Evolutionary conservation across 495 filamentous ascomycete genomes (phyloP).

Genomic region (Penicillium steckii): DNA sequence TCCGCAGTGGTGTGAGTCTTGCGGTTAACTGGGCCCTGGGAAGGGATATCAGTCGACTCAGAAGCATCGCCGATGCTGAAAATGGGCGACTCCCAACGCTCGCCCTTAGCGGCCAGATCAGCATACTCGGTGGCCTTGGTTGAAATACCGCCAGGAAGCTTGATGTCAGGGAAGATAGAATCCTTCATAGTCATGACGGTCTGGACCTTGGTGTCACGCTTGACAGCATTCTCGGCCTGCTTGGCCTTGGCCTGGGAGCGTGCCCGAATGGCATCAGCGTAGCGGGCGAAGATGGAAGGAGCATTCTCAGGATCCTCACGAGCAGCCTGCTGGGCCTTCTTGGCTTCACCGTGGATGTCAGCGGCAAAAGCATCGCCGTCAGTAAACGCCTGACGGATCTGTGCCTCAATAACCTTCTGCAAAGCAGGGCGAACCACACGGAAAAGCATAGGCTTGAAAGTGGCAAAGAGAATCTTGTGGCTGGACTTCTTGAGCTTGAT

Average conservation of each 20-base stretch:
- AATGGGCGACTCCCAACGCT: constrained; percentile 92
- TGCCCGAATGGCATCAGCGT: constrained; percentile 72
- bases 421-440: constrained; percentile 79
- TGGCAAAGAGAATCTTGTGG: constrained; percentile 84
- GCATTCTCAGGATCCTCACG: constrained; percentile 71
- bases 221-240: constrained; percentile 57
- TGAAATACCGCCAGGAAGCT: constrained; percentile 86
- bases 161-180: constrained; percentile 84
- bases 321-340: constrained; percentile 65
- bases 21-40: constrained; percentile 59
- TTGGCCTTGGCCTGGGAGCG: constrained; percentile 70
- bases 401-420: constrained; percentile 83
- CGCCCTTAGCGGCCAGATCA: constrained; percentile 80
- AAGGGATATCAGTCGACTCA: constrained; percentile 68
- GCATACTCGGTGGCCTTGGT: constrained; percentile 95
- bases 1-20: constrained; percentile 55
- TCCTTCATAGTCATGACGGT: constrained; percentile 86
- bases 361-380: constrained; percentile 68
- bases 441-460: constrained; percentile 88
- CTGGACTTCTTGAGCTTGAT: constrained; percentile 93
- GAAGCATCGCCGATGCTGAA: constrained; percentile 83
- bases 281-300: constrained; percentile 84
- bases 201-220: constrained; percentile 67
- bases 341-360: constrained; percentile 78
- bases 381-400: constrained; percentile 74